Base-by-base conservation (phyloP, 2,329 filamentous ascomycete species). In the Mariannaea sp. region DNA sequence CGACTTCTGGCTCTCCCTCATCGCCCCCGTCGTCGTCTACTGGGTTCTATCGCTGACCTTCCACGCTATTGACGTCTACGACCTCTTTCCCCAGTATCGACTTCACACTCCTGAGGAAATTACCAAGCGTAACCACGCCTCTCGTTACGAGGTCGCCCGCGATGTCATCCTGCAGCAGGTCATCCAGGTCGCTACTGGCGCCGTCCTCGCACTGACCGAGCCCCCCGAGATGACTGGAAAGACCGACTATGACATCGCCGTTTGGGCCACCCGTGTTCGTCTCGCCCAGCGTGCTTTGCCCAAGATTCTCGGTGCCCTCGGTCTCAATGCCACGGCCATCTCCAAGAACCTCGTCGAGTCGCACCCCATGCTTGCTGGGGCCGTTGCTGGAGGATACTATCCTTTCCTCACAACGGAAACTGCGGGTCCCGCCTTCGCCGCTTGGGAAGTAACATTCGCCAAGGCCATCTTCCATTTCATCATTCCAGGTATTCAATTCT, bases 51-150 rank as follows among this genome's bases (percentile, higher is more conserved):
- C 93, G 16, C 75, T 90, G 70, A 75, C 93, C 70, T 99, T 96
- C 77, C 93, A 97, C 77, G 69, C 86, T 63, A 86, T 97, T 67
- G 94, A 99, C 74, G 78, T 86, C 53, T 86, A 87, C 74, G 90
- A 97, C 71, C 77, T 93, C 30, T 96, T 93, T 71, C 87, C 92
- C 14, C 85, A 95, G 66, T 97, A 97, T 75, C 88, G 94, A 58
- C 80, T 99, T 35, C 94, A 99, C 75, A 97, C 94, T 0, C 94
- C 94, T 12, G 92, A 91, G 46, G 93, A 97, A 73, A 88, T 97
- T 58, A 71, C 86, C 29, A 90, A 90, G 72, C 85, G 92, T 65
- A 97, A 97, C 73, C 90, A 90, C 68, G 93, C 91, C 47, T 84
- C 89, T 40, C 85, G 91, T 58, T 90, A 83, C 75, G 88, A 97